A percentile compares a stretch with the other conserved stretches of the same genome.
Conservation (phyloP, 2,329 filamentous ascomycete genomes). For the Ambrosiella xylebori region DNA sequence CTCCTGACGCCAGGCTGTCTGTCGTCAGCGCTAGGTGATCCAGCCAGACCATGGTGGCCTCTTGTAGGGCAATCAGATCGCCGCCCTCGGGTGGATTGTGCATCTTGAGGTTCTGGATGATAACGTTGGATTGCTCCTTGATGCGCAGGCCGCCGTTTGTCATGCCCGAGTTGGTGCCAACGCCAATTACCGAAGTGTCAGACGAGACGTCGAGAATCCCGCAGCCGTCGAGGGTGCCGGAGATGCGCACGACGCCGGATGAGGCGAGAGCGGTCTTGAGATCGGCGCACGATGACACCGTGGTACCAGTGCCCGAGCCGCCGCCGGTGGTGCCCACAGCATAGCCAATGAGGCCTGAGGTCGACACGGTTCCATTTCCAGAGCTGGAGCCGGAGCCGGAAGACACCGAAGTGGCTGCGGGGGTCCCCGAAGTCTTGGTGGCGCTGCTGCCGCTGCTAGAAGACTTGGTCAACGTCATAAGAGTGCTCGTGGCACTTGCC, state of each 20-base stretch:
- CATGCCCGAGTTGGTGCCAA: constrained; percentile 25
- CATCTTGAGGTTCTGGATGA: constrained; percentile 38
- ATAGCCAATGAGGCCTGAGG: constrained; percentile 16
- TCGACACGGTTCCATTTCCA: constrained; percentile 16
- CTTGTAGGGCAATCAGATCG: constrained; percentile 34
- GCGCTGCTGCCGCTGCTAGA: neutral
- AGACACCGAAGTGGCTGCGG: neutral
- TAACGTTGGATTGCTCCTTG: constrained; percentile 33
- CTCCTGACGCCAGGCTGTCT: constrained; percentile 18
- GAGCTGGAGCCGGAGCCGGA: neutral
- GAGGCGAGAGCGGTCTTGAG: constrained; percentile 22
- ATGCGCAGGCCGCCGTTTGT: constrained; percentile 30
- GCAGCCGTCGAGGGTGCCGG: constrained; percentile 26
- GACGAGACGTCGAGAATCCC: constrained; percentile 28
- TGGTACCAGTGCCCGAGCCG: constrained; percentile 26
- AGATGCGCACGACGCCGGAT: constrained; percentile 29
- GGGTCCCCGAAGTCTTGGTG: neutral
- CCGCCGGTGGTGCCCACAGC: constrained; percentile 28
- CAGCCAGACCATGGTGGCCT: constrained; percentile 30
- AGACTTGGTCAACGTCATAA: neutral
- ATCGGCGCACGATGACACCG: constrained; percentile 27
- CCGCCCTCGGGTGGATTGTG: constrained; percentile 29
- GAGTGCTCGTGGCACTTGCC: neutral
- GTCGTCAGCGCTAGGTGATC: constrained; percentile 28
- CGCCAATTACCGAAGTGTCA: constrained; percentile 35